Conservation (phyloP, 2,329 filamentous ascomycete species). For the Hirsutella rhossiliensis region DNA sequence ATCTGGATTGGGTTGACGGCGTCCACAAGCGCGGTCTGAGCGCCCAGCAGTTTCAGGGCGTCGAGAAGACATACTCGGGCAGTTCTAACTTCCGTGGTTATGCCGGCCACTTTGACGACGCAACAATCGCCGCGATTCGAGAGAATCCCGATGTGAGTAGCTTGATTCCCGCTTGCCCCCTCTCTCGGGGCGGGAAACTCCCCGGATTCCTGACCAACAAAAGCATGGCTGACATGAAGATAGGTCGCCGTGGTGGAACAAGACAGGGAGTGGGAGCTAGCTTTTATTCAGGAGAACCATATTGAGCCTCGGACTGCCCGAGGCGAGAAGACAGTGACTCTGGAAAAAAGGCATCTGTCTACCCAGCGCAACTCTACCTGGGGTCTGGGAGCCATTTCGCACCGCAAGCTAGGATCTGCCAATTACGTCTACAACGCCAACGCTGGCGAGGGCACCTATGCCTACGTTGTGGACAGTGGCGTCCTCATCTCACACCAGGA, state of each 20-base stretch:
- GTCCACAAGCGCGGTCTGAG: slow-evolving; percentile 41
- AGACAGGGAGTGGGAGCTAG: slow-evolving; percentile 16
- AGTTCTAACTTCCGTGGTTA: slow-evolving; percentile 26
- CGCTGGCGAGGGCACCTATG: slow-evolving; percentile 38
- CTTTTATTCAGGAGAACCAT: slow-evolving; percentile 9
- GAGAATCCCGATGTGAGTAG: slow-evolving; percentile 27
- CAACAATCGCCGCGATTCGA: slow-evolving; percentile 27
- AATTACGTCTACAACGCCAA: slow-evolving; percentile 38
- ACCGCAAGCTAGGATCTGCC: slow-evolving; percentile 11
- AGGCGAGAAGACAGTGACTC: neutral
- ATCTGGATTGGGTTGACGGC: slow-evolving; percentile 36
- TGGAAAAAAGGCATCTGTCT: slow-evolving; percentile 14
- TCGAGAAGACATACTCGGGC: slow-evolving; percentile 18
- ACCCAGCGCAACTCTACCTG: slow-evolving; percentile 18
- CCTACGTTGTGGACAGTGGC: slow-evolving; percentile 53
- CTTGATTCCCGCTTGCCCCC: neutral
- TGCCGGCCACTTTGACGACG: slow-evolving; percentile 27
- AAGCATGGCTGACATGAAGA: neutral
- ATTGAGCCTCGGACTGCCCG: neutral
- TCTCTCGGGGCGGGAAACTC: neutral
- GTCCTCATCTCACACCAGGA: slow-evolving; percentile 40
- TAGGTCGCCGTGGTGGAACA: slow-evolving; percentile 17
- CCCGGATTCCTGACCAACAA: neutral
- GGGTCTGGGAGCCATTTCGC: slow-evolving; percentile 21
- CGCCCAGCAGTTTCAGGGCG: slow-evolving; percentile 28